Evolutionary conservation across 2,329 filamentous ascomycete genomes (phyloP).

Genomic region (Diaporthe citrichinensis): DNA sequence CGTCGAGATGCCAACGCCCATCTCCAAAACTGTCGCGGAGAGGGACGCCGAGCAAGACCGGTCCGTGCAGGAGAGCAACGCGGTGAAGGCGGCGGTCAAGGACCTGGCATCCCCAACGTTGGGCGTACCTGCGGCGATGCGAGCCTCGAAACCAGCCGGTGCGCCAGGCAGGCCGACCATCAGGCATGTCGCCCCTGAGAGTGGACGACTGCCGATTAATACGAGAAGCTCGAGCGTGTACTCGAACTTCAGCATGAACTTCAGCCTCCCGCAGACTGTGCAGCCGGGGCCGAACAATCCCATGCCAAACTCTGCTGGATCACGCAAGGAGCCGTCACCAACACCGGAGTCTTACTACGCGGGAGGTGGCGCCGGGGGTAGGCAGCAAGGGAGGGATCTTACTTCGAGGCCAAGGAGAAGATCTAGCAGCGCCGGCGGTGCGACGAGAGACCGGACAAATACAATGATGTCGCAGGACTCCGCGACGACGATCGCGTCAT

Average conservation of each 20-base stretch:
- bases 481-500: conserved; percentile 57
- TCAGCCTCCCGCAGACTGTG: conserved; percentile 46
- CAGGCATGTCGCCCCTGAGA: conserved; percentile 39
- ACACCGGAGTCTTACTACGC: conserved; percentile 31
- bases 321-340: conserved; percentile 14
- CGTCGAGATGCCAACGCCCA: conserved; percentile 46
- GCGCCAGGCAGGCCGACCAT: conserved; percentile 28
- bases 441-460: conserved; percentile 31
- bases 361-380: neutral
- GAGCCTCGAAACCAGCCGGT: neutral
- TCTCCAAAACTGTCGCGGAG: conserved; percentile 40
- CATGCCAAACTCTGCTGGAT: conserved; percentile 36
- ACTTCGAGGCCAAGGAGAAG: conserved; percentile 38
- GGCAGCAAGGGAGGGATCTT: conserved; percentile 19
- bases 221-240: conserved; percentile 55
- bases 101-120: conserved; percentile 38
- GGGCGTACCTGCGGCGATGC: conserved; percentile 45
- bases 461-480: conserved; percentile 51
- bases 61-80: conserved; percentile 37
- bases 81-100: conserved; percentile 42
- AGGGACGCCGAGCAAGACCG: conserved; percentile 32
- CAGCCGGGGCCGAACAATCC: conserved; percentile 43
- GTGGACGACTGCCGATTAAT: conserved; percentile 40
- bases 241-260: conserved; percentile 47
- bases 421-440: neutral